Base-by-base conservation (phyloP, 139 green algal genomes). In the Haematococcus sp. region DNA sequence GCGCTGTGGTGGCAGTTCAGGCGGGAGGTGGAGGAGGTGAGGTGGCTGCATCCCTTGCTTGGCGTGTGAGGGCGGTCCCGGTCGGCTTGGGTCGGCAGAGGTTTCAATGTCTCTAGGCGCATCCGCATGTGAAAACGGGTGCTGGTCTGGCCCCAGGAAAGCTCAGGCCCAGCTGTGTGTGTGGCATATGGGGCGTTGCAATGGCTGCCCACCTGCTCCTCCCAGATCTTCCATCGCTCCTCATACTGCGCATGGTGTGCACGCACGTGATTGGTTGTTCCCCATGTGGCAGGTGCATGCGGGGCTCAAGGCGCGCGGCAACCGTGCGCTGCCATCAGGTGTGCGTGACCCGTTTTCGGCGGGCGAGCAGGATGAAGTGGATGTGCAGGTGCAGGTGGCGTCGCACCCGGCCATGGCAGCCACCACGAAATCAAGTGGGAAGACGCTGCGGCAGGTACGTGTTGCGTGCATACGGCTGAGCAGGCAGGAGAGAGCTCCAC, bases 341-440 rank as follows among this genome's bases (percentile, higher is more conserved):
- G 25, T 23, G n/a, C 27, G 19, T 19, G 25, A 27, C 15, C 58
- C 11, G 4, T n/a, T 19, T 3, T 5, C 20, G 58, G 25, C 20
- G 3, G 58, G 35, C n/a, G 25, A 65, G 52, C 9, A 25, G 20
- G 20, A 34, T 61, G 17, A 17, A 30, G 54, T 31, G 20, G 25
- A 35, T 33, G 20, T 2, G 25, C 3, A n/a, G 4, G 40, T 7
- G 40, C 40, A 7, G 7, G 40, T 49, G 28, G n/a, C 11, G 4
- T n/a, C 19, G 4, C 58, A 65, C 58, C 58, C 58, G 25, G 58
- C 58, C 1, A 86, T 86, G 81, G 73, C 79, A 17, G 72, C 71
- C 3, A 86, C 81, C 11, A 64, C 73, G 16, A 63, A 30, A 0
- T 46, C 43, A n/a, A 81, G 73, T 30, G 81, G 80, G 13, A 68